Conservation (phyloP, 345 rosid genomes). For the Abelmoschus esculentus region DNA sequence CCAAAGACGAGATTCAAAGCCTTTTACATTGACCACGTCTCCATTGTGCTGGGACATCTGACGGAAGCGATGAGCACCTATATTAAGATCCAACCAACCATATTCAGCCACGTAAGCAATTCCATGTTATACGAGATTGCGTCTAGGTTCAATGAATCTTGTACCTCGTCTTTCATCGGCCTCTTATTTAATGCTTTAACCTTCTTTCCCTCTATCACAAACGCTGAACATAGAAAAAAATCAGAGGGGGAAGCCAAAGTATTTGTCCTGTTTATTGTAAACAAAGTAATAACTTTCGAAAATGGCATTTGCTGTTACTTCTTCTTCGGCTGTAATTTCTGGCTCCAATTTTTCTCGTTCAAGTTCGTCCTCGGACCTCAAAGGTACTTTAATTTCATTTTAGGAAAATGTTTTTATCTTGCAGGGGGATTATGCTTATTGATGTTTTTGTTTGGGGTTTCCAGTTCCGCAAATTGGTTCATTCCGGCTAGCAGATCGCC, state of each 20-base stretch:
- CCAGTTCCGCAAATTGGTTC: conserved; percentile 60
- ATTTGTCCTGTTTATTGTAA: neutral
- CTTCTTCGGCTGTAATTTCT: conserved; percentile 36
- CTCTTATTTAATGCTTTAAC: conserved; percentile 32
- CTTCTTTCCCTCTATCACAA: neutral
- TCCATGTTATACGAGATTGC: neutral
- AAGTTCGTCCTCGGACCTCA: conserved; percentile 29
- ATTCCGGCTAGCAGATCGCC: conserved; percentile 38
- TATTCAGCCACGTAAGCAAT: conserved; percentile 23
- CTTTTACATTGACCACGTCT: conserved; percentile 6
- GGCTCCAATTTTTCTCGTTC: conserved; percentile 32
- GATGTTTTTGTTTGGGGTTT: neutral
- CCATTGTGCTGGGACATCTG: conserved; percentile 11
- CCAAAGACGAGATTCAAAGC: neutral
- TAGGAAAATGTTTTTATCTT: neutral
- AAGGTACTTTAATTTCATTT: conserved; percentile 24
- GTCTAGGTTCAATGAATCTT: conserved; percentile 54
- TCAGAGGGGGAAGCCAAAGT: neutral
- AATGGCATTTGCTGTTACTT: conserved; percentile 43
- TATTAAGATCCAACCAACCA: conserved; percentile 14
- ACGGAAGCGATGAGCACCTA: conserved; percentile 34
- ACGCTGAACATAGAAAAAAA: neutral
- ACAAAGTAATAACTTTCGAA: neutral
- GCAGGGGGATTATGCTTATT: neutral
- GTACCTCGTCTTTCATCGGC: neutral